Base-by-base conservation (phyloP, 345 rosid species). In the Linum trigynum region DNA sequence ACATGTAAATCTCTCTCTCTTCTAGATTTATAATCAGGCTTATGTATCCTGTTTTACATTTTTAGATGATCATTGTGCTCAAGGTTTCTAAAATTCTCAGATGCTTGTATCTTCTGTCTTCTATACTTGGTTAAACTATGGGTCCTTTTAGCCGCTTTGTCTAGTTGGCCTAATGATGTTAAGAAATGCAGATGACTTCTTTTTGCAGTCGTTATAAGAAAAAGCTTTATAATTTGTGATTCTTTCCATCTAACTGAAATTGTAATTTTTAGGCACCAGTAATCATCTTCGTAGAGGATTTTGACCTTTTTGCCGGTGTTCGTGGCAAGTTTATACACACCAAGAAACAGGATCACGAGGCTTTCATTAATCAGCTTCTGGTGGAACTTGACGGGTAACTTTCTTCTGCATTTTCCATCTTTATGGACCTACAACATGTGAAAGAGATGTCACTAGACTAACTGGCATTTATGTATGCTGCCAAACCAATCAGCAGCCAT, bases 311-410 rank as follows among this genome's bases (percentile, higher is more conserved):
- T 71, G 96, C 96, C 69, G 98, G 98, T 75, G 98, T 91, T 17
- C 98, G 98, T 67, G 98, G 98, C 72, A 86, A 87, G 75, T 83
- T 80, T 68, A 78, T 86, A 67, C 98, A 91, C 72, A 91, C 98
- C 38, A 83, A 89, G 74, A 80, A 86, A 74, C 98, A 91, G 75
- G 98, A 91, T 72, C 98, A 91, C 65, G 98, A 91, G 81, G 84
- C 98, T 79, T 89, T 91, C 75, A 91, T 91, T 66, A 91, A 91
- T 75, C 98, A 91, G 77, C 98, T 91, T 67, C 92, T 91, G 57
- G 98, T 91, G 82, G 98, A 91, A 81, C 96, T 91, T 76, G 98
- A 91, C 65, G 98, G 98, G 97, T 90, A 84, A 80, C 62, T 75
- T 14, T 70, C 50, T 39, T 51, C 5, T 67, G 65, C 65, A 62